Base-by-base conservation (phyloP, 2,329 filamentous ascomycete genomes). In the Fusarium tuaranense region DNA sequence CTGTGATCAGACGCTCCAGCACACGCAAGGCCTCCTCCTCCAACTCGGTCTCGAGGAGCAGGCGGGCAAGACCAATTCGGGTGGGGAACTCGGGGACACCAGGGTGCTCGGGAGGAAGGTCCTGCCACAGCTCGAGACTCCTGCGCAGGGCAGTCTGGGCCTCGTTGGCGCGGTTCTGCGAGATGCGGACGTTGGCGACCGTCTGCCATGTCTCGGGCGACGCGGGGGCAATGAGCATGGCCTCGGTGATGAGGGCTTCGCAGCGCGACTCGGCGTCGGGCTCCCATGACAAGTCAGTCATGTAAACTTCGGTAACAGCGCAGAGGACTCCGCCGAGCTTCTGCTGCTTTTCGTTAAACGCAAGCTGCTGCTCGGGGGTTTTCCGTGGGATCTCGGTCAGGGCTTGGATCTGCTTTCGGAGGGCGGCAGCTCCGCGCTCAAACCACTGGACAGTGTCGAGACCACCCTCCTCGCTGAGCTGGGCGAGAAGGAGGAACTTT, bases 271-370 rank as follows among this genome's bases (percentile, higher is more conserved):
- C 97, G 7, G 96, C 97, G 80, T 98, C 95, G 63, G 92, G 91
- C 84, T 98, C 95, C 94, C 90, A 97, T 79, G 94, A 97, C 78
- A 98, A 86, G 85, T 99, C 97, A 13, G 97, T 99, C 97, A 99
- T 99, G 87, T 98, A 99, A 60, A 99, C 95, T 85, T 99, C 97
- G 8, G 94, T 92, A 70, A 98, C 94, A 32, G 94, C 95, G 83
- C 97, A 99, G 39, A 99, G 88, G n/a, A 95, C 94, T 77, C 95
- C 95, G 3, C 95, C 94, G 39, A 98, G 88, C 83, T 97, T 97
- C 75, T 88, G 87, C 82, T 93, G 93, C 86, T 94, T 94, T 83
- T 90, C 94, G 32, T 92, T 89, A 46, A 91, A 78, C 27, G 85
- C 74, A 22, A 78, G 79, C 79, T 86, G 82, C 78, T 85, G 80